A percentile compares a stretch with the other conserved stretches of the same genome.
phyloP scores from a whole-genome alignment of 306 rosid species.

The Cucurbita ficifolia region DNA sequence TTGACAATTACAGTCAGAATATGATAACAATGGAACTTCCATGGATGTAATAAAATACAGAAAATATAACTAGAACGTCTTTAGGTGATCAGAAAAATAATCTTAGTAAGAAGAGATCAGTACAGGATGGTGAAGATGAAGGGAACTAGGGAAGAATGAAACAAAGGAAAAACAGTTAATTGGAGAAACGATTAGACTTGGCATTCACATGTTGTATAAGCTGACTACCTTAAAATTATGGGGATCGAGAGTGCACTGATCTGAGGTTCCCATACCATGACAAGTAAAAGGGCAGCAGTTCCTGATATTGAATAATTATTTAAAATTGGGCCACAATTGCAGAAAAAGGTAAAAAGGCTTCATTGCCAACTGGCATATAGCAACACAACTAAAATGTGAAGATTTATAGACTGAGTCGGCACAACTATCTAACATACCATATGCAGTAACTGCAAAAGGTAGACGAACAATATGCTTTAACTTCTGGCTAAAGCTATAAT shows the following conservation, averaged over 20 bases:
- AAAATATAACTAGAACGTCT: background rate
- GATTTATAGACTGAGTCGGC: background rate
- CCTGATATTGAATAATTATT: conserved; percentile 35
- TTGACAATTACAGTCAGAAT: background rate
- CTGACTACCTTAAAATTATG: conserved; percentile 51
- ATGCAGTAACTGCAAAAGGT: conserved; percentile 79
- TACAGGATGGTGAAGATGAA: conserved; percentile 1
- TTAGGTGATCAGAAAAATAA: background rate
- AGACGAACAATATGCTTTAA: conserved; percentile 87
- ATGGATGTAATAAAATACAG: background rate
- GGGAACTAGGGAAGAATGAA: background rate
- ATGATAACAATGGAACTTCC: background rate
- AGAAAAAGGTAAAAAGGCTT: background rate
- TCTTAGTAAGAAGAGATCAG: background rate
- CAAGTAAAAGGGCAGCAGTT: conserved; percentile 91
- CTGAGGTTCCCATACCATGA: conserved; percentile 82
- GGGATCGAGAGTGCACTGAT: conserved; percentile 60
- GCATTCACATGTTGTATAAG: conserved; percentile 2
- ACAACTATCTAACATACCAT: conserved; percentile 45
- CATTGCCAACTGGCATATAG: conserved; percentile 3
- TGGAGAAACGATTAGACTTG: background rate
- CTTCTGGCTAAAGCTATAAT: conserved; percentile 99
- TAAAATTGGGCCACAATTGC: background rate
- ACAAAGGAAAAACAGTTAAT: background rate
- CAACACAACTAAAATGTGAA: background rate